phyloP scores from a whole-genome alignment of 2,329 filamentous ascomycete genomes.

The Fusarium sp. region DNA sequence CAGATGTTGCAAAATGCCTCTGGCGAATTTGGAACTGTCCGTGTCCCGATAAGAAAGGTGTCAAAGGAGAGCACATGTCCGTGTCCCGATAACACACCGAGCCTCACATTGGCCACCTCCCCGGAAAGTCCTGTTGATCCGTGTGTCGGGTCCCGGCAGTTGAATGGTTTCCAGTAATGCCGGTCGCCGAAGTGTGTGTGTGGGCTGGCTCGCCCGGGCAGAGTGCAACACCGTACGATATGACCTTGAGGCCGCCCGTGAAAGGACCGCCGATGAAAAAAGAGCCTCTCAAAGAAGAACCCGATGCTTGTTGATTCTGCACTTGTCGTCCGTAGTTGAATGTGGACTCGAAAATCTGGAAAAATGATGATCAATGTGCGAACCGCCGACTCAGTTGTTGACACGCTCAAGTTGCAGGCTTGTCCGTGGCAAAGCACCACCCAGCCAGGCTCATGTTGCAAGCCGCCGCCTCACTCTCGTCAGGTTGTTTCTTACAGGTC shows the following conservation, averaged over 20 bases:
- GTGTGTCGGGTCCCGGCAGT: constrained; percentile 9
- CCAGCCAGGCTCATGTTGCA: constrained; percentile 14
- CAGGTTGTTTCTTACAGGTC: constrained; percentile 1
- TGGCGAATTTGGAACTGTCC: neutral
- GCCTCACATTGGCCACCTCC: neutral
- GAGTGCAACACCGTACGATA: neutral
- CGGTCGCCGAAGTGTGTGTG: constrained; percentile 4
- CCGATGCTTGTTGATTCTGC: neutral
- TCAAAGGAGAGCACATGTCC: neutral
- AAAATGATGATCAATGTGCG: neutral
- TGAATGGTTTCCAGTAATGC: constrained; percentile 7
- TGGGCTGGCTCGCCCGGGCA: constrained; percentile 2
- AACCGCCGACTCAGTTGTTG: constrained; percentile 1
- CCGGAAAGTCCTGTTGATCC: constrained; percentile 18
- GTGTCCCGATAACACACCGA: neutral
- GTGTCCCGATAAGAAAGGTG: neutral
- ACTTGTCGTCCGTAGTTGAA: neutral
- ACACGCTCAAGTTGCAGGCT: constrained; percentile 4
- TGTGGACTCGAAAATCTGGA: neutral
- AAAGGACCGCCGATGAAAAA: neutral
- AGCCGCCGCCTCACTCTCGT: constrained; percentile 34
- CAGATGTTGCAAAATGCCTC: neutral
- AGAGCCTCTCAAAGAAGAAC: neutral
- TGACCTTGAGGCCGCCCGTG: neutral
- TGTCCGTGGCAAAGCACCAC: constrained; percentile 21